Conservation (phyloP, 371 early-diverging fungal species). For the Mucor racemosus region DNA sequence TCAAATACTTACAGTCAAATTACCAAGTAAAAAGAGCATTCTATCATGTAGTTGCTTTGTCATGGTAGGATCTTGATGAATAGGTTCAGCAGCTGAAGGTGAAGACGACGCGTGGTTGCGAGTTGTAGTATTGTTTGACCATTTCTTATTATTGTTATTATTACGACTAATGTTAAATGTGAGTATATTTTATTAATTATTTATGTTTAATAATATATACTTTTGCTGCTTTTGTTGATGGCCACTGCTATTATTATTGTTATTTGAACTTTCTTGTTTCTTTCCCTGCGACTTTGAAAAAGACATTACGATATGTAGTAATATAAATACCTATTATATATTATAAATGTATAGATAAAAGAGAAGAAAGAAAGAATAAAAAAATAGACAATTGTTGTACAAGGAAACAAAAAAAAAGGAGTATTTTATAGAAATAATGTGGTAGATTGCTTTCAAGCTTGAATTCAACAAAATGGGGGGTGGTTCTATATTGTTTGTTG, state of each 20-base stretch:
- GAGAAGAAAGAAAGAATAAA: not conserved
- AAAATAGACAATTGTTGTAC: not conserved
- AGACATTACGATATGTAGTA: conserved; percentile 19
- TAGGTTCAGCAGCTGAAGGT: conserved; percentile 6
- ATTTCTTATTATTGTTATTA: conserved; percentile 40
- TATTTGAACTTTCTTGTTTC: conserved; percentile 35
- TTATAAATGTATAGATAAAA: not conserved
- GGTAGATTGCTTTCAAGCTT: not conserved
- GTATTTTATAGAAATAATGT: not conserved
- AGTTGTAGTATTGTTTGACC: conserved; percentile 26
- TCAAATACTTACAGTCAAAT: conserved; percentile 66
- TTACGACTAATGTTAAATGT: conserved; percentile 30
- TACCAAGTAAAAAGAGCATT: conserved; percentile 73
- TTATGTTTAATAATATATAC: not conserved
- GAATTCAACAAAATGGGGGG: not conserved
- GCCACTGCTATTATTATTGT: conserved; percentile 1
- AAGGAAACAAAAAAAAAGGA: conserved; percentile 9
- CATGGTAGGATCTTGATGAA: conserved; percentile 27
- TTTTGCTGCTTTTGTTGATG: conserved; percentile 28
- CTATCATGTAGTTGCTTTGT: conserved; percentile 71
- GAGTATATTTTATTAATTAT: not conserved
- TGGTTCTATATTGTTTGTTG: not conserved
- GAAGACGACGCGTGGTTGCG: conserved; percentile 22
- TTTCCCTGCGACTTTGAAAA: conserved; percentile 44
- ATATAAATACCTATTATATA: not conserved